Percentiles rank a stretch among this genome's conserved stretches.
These are phyloP conservation scores for Amoebophrya sp. DNA, from an alignment of 169 alveolate genomes.

Conservation along the genomic window DNA sequence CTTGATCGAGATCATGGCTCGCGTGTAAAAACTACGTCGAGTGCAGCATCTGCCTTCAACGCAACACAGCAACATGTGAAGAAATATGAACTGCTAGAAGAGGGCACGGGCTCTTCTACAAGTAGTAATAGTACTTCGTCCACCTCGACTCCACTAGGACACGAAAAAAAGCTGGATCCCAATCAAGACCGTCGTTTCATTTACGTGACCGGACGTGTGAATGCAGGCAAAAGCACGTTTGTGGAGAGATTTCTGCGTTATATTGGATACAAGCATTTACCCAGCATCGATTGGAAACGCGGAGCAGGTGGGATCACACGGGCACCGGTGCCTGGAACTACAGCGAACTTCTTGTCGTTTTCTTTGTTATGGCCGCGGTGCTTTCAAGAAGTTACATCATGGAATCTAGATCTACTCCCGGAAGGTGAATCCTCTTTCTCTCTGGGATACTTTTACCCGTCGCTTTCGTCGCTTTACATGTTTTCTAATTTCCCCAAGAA, in stretches of 20 bases:
- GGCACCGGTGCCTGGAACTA: conserved; percentile 65
- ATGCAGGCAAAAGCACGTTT: conserved; percentile 65
- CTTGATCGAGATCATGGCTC: neutral
- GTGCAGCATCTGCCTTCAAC: no score
- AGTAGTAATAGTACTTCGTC: neutral
- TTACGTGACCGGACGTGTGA: conserved; percentile 67
- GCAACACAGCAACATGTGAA: neutral
- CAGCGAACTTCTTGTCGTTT: conserved; percentile 60
- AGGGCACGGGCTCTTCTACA: neutral
- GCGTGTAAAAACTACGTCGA: neutral
- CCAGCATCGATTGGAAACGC: neutral
- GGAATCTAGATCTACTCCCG: no score
- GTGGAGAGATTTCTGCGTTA: conserved; percentile 59
- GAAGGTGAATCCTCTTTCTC: no score
- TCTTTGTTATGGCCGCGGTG: no score
- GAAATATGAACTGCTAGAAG: neutral
- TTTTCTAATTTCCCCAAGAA: no score
- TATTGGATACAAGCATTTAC: conserved; percentile 52
- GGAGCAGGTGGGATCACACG: conserved; percentile 65
- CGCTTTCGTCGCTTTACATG: no score
- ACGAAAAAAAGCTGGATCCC: neutral
- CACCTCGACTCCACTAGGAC: neutral
- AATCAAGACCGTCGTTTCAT: conserved; percentile 54
- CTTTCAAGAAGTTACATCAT: no score
- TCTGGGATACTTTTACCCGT: no score